A percentile compares a stretch with the other conserved stretches of the same genome.
These are phyloP conservation scores for Ichthyophthirius multifiliis DNA, from an alignment of 169 alveolate species.

Conservation along the genomic window DNA sequence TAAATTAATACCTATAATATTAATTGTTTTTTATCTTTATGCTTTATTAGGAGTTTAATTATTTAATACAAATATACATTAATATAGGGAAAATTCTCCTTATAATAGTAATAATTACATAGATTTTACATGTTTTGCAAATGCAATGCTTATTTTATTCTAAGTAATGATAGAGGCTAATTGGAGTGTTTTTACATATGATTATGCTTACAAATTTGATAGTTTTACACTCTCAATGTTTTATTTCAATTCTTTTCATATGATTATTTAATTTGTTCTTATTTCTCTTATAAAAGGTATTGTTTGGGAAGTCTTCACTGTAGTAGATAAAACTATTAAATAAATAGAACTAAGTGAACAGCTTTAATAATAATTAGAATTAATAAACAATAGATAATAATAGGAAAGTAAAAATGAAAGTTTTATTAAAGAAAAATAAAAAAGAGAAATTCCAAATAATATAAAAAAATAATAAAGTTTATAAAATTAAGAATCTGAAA, in stretches of 20 bases:
- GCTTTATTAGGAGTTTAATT: background rate
- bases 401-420: background rate
- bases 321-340: background rate
- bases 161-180: constrained; percentile 22
- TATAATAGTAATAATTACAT: background rate
- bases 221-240: background rate
- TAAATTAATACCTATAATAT: background rate
- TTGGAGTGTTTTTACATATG: constrained; percentile 17
- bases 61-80: background rate
- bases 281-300: constrained; percentile 15
- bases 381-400: background rate
- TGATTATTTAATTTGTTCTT: constrained; percentile 15
- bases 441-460: background rate
- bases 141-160: background rate
- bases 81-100: background rate
- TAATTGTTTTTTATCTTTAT: constrained; percentile 12
- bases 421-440: background rate
- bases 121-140: background rate
- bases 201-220: background rate
- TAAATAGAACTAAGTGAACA: background rate
- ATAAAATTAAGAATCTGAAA: too few relatives aligned
- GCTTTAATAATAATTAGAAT: background rate
- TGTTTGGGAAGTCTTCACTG: constrained; percentile 38
- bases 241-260: constrained; percentile 9
- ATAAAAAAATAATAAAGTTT: background rate